phyloP scores from a whole-genome alignment of 2,329 filamentous ascomycete species.

The Colletotrichum tanaceti region DNA sequence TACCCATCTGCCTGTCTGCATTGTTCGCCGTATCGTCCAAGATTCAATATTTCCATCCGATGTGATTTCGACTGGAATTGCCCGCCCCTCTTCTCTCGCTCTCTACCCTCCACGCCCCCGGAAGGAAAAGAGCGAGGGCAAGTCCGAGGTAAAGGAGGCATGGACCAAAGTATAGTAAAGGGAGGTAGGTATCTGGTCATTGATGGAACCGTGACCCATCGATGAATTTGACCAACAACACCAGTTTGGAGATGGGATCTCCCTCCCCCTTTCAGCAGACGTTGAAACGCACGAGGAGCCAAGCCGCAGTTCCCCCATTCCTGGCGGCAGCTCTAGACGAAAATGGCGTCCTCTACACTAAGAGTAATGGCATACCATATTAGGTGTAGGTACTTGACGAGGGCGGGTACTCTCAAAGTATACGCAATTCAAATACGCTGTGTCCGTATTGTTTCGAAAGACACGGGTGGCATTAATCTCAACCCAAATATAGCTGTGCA shows the following conservation, averaged over 20 bases:
- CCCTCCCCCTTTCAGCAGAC: background rate
- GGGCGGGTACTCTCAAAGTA: background rate
- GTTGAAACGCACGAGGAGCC: constrained; percentile 33
- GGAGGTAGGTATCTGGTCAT: background rate
- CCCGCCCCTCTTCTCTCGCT: too few relatives aligned
- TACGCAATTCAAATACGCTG: background rate
- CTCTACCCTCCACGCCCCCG: background rate
- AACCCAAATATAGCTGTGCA: constrained; percentile 34
- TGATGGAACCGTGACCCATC: constrained; percentile 1
- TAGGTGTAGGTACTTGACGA: too few relatives aligned
- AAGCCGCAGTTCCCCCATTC: constrained; percentile 6
- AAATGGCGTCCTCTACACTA: background rate
- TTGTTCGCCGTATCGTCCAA: constrained; percentile 1
- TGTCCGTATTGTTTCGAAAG: constrained; percentile 30
- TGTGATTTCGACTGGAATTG: constrained; percentile 4
- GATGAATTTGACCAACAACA: background rate
- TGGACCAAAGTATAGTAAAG: too few relatives aligned
- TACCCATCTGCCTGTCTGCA: background rate
- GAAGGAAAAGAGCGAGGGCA: background rate
- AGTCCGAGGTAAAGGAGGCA: background rate
- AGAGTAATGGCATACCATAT: background rate
- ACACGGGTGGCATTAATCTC: constrained; percentile 34
- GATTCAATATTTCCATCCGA: constrained; percentile 8
- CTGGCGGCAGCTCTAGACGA: background rate
- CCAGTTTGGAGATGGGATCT: background rate